These are phyloP conservation scores for Scytalidium lignicola DNA, from an alignment of 2,329 filamentous ascomycete genomes.

Conservation along the genomic window DNA sequence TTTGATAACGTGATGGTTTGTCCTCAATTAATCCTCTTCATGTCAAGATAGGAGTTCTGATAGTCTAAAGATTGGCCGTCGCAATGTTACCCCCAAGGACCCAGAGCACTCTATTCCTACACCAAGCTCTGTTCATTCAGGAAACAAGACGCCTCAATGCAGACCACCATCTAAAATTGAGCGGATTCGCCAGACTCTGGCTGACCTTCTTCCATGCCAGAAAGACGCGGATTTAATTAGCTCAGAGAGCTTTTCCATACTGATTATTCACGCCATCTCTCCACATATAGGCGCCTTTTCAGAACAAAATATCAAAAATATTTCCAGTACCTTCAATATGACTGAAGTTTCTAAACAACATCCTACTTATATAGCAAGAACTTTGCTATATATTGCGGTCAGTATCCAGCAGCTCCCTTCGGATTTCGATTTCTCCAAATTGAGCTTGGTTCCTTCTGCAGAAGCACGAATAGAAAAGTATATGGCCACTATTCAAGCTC, in stretches of 20 bases:
- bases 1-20: constrained; percentile 25
- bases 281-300: constrained; percentile 3
- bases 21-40: neutral
- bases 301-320: neutral
- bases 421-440: constrained; percentile 15
- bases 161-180: constrained; percentile 17
- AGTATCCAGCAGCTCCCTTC: constrained; percentile 24
- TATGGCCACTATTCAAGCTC: constrained; percentile 18
- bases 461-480: constrained; percentile 22
- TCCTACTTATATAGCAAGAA: constrained; percentile 21
- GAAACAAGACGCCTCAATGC: constrained; percentile 12
- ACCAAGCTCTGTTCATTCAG: constrained; percentile 12
- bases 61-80: constrained; percentile 19
- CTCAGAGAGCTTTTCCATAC: constrained; percentile 17
- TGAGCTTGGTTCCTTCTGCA: constrained; percentile 15
- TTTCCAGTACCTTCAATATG: constrained; percentile 15
- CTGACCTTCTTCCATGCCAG: constrained; percentile 24
- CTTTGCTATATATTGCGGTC: constrained; percentile 21
- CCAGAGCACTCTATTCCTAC: constrained; percentile 11
- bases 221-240: constrained; percentile 20
- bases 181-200: constrained; percentile 20
- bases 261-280: constrained; percentile 19
- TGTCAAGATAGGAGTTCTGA: constrained; percentile 3
- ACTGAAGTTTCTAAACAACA: constrained; percentile 15
- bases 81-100: constrained; percentile 8